These are phyloP conservation scores for Phytophthora pisi DNA, from an alignment of 352 stramenopile species.

Conservation along the genomic window DNA sequence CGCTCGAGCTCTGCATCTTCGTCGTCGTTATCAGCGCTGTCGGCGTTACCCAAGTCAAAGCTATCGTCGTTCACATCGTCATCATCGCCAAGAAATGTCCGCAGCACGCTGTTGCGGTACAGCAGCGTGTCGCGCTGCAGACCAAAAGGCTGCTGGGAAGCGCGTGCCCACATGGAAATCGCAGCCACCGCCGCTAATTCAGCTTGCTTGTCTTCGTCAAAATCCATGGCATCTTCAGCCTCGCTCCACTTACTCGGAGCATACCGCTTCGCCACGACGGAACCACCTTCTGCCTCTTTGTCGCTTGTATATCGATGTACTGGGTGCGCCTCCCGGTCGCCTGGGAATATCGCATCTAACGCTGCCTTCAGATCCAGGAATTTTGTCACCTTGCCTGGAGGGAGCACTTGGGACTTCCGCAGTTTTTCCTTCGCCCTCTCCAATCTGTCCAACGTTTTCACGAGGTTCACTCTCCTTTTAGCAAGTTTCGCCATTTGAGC, in stretches of 20 bases:
- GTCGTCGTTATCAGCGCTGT: neutral
- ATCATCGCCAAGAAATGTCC: slow-evolving; percentile 21
- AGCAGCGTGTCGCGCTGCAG: slow-evolving; percentile 31
- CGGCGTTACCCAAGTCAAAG: slow-evolving; percentile 2
- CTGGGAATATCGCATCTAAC: slow-evolving; percentile 38
- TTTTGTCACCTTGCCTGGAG: slow-evolving; percentile 34
- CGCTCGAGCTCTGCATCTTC: slow-evolving; percentile 10
- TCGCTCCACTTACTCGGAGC: slow-evolving; percentile 13
- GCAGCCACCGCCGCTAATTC: slow-evolving; percentile 21
- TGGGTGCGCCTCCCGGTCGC: slow-evolving; percentile 6
- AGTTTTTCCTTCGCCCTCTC: slow-evolving; percentile 58
- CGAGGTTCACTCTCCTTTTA: slow-evolving; percentile 46
- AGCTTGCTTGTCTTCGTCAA: slow-evolving; percentile 16
- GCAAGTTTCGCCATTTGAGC: slow-evolving; percentile 50
- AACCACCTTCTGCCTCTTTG: neutral
- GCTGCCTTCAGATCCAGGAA: slow-evolving; percentile 34
- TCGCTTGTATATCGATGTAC: slow-evolving; percentile 5
- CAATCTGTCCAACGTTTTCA: slow-evolving; percentile 54
- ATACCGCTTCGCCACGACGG: slow-evolving; percentile 25
- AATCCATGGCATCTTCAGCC: slow-evolving; percentile 9
- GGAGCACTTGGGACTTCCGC: slow-evolving; percentile 45
- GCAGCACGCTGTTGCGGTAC: slow-evolving; percentile 42
- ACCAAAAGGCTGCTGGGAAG: slow-evolving; percentile 40
- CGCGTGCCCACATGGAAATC: slow-evolving; percentile 44
- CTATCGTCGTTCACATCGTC: slow-evolving; percentile 6